Evolutionary conservation across 2,329 filamentous ascomycete genomes (phyloP).

Genomic region (Cladosporium colombiae): DNA sequence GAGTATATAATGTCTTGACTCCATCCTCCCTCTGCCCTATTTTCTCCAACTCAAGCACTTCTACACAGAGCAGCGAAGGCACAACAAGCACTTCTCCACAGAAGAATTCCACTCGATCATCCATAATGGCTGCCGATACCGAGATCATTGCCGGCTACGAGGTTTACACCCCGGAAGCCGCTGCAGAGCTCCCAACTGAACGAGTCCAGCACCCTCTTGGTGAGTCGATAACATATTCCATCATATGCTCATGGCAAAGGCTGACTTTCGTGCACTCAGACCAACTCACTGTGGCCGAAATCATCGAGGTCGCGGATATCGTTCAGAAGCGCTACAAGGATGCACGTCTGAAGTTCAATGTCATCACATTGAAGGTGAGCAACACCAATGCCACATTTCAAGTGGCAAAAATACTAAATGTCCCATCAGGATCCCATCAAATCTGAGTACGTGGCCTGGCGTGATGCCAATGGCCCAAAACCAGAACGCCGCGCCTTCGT

Average conservation of each 20-base stretch:
- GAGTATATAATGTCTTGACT: slow-evolving; percentile 9
- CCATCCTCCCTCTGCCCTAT: not conserved
- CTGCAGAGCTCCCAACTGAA: not conserved
- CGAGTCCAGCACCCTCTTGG: slow-evolving; percentile 14
- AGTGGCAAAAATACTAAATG: not conserved
- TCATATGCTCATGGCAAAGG: not conserved
- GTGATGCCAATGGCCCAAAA: slow-evolving; percentile 32
- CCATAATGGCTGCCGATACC: slow-evolving; percentile 18
- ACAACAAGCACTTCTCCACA: not conserved
- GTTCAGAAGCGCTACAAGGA: slow-evolving; percentile 1
- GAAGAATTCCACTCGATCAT: not conserved
- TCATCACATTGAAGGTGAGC: slow-evolving; percentile 15
- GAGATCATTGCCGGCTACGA: slow-evolving; percentile 22
- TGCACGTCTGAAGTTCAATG: slow-evolving; percentile 17
- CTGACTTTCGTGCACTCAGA: slow-evolving; percentile 5
- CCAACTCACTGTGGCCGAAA: slow-evolving; percentile 18
- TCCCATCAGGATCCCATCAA: slow-evolving; percentile 27
- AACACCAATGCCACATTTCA: not conserved
- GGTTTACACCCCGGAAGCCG: slow-evolving; percentile 14
- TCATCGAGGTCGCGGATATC: slow-evolving; percentile 14
- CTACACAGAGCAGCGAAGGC: not conserved
- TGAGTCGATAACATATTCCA: not conserved
- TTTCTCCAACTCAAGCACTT: not conserved
- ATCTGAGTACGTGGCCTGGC: slow-evolving; percentile 41
- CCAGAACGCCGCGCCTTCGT: slow-evolving; percentile 45